Base-by-base conservation (phyloP, 345 rosid species). In the Eucalyptus cladocalyx region DNA sequence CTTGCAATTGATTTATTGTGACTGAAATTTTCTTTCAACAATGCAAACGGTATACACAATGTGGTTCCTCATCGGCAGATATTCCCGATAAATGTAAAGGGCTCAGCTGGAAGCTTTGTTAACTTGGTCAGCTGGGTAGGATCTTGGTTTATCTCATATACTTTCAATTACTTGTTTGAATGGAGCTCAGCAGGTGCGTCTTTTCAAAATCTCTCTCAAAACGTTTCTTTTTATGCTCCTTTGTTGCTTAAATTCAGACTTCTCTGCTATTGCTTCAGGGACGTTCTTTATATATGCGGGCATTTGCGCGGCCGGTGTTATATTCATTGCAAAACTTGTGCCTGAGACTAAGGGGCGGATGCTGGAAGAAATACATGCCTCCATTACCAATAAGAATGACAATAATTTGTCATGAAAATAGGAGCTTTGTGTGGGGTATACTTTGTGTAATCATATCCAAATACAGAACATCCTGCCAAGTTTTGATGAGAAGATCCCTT, bases 281-380 rank as follows among this genome's bases (percentile, higher is more conserved):
- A 88, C 91, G 4, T 90, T 90, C 83, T 86, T 93, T 47, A 88
- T 94, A 45, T 95, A 91, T 4, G 92, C 90, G 40, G 86, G 76
- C 32, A n/a, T 94, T 4, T 91, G 91, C 30, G 92, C 80, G 6
- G 19, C 21, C 13, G 91, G 93, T 26, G 91, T 94, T 34, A 30
- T 92, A 80, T 95, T 95, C 86, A 90, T 93, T 7, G 91, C 88
- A 45, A 93, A 91, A 60, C 53, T 91, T 86, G 95, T 95, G 30
- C 95, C 95, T 0, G 95, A 94, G 91, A 95, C 94, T 10, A 93
- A 89, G 88, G 95, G 94, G n/a, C 88, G 92, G 87, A 89, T 91
- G 3, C 91, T 95, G 5, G 95, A 95, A 91, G 95, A 95, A 89
- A 92, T 95, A 6, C 96, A 95, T 88, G 91, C 88, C 86, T 91